Conservation (phyloP, 108 stramenopile genomes). For the Cyclotella cryptica region DNA sequence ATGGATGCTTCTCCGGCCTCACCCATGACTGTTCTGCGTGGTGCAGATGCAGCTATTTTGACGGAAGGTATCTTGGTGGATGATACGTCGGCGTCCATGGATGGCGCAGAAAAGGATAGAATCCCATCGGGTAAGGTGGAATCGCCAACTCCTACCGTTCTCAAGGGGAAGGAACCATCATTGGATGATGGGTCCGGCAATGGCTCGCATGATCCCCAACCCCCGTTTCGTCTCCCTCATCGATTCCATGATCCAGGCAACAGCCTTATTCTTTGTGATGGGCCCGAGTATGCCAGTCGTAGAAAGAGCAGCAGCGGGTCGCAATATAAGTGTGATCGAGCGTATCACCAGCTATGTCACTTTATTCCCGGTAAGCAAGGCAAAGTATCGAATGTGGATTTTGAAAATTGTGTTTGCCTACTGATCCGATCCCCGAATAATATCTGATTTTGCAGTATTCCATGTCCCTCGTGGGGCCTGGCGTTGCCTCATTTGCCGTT, state of each 20-base stretch:
- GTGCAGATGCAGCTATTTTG: neutral
- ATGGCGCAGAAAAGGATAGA: neutral
- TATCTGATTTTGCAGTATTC: slow-evolving; percentile 27
- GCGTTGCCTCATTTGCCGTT: slow-evolving; percentile 77
- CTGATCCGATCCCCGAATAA: neutral
- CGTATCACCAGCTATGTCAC: slow-evolving; percentile 91
- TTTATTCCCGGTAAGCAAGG: slow-evolving; percentile 63
- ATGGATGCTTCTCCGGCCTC: neutral
- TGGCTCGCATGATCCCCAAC: neutral
- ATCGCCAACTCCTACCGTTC: neutral
- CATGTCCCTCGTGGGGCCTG: slow-evolving; percentile 75
- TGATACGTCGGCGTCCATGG: neutral
- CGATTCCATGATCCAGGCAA: slow-evolving; percentile 76
- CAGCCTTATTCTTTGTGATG: slow-evolving; percentile 81
- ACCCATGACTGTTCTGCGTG: neutral
- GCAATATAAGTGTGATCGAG: slow-evolving; percentile 66
- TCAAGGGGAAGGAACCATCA: neutral
- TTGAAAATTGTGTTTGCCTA: neutral
- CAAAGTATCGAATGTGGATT: neutral
- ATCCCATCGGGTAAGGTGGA: neutral
- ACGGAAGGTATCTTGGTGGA: neutral
- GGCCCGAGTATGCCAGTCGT: slow-evolving; percentile 34
- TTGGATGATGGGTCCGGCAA: neutral
- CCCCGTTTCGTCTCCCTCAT: slow-evolving; percentile 62
- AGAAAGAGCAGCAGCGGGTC: slow-evolving; percentile 3